A percentile compares a stretch with the other conserved stretches of the same genome.
These are phyloP conservation scores for Aspergillus hortae DNA, from an alignment of 2,329 filamentous ascomycete species.

Conservation along the genomic window DNA sequence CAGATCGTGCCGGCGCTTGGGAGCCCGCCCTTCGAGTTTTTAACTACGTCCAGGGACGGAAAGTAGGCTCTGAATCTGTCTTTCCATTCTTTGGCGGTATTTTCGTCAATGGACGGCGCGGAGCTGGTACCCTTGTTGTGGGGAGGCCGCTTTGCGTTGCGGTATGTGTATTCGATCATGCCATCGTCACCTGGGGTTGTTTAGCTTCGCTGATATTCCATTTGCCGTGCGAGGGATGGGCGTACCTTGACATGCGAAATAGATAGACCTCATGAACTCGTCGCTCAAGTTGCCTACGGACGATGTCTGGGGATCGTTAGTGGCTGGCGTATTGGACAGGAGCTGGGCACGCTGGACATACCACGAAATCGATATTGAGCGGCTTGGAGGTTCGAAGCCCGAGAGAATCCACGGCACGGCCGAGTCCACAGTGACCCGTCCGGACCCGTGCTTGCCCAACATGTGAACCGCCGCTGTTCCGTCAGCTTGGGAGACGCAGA, in stretches of 20 bases:
- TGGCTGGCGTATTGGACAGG: neutral
- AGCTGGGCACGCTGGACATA: constrained; percentile 34
- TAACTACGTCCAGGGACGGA: constrained; percentile 69
- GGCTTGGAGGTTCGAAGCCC: constrained; percentile 55
- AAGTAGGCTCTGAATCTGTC: constrained; percentile 72
- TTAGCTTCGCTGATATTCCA: constrained; percentile 5
- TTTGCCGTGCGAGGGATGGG: neutral
- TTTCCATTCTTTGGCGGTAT: constrained; percentile 37
- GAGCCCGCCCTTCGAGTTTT: constrained; percentile 60
- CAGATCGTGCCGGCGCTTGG: constrained; percentile 77
- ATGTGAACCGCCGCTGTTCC: constrained; percentile 55
- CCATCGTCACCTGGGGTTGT: constrained; percentile 45
- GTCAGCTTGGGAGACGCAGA: neutral
- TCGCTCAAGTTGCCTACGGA: constrained; percentile 75
- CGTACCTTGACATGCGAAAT: constrained; percentile 55
- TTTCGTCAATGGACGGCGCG: constrained; percentile 38
- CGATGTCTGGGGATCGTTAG: constrained; percentile 55
- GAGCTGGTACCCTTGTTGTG: constrained; percentile 35
- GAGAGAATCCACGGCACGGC: constrained; percentile 61
- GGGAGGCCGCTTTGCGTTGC: constrained; percentile 26
- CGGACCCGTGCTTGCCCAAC: constrained; percentile 43
- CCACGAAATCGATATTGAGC: constrained; percentile 70
- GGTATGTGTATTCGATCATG: constrained; percentile 40
- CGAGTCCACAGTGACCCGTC: constrained; percentile 73
- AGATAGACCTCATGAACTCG: constrained; percentile 60